Conservation (phyloP, 2,329 filamentous ascomycete genomes). For the Venturia asperata region DNA sequence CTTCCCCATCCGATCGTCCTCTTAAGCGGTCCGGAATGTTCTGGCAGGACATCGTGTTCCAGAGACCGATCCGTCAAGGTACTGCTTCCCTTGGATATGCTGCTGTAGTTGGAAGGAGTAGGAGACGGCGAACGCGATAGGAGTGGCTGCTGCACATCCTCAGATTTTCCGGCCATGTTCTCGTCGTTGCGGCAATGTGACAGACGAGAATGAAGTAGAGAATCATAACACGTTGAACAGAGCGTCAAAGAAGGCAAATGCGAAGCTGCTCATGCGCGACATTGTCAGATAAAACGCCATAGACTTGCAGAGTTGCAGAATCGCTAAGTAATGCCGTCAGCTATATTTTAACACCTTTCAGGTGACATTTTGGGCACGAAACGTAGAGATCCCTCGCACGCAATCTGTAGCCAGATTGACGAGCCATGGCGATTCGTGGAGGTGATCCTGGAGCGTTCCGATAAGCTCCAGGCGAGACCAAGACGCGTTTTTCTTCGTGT, state of each 20-base stretch:
- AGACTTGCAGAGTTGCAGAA: background rate
- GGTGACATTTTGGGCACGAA: background rate
- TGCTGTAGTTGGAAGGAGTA: background rate
- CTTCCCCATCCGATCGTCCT: slow-evolving; percentile 15
- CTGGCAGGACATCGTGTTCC: slow-evolving; percentile 19
- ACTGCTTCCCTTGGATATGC: background rate
- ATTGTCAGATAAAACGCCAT: background rate
- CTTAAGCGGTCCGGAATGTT: background rate
- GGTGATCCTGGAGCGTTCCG: background rate
- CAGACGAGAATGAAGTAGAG: background rate
- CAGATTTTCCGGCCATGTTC: background rate
- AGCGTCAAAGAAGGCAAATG: background rate
- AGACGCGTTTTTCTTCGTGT: background rate
- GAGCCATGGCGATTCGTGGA: slow-evolving; percentile 9
- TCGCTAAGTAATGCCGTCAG: background rate
- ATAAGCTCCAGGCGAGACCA: background rate
- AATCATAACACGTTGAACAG: background rate
- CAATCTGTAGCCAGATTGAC: slow-evolving; percentile 6
- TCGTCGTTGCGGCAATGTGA: background rate
- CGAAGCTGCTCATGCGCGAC: background rate
- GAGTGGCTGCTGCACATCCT: background rate
- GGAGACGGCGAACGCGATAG: slow-evolving; percentile 6
- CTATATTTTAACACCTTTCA: background rate
- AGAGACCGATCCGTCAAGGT: background rate
- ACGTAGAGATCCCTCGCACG: slow-evolving; percentile 2